Conservation (phyloP, 352 stramenopile genomes). For the Phytophthora pinifolia region DNA sequence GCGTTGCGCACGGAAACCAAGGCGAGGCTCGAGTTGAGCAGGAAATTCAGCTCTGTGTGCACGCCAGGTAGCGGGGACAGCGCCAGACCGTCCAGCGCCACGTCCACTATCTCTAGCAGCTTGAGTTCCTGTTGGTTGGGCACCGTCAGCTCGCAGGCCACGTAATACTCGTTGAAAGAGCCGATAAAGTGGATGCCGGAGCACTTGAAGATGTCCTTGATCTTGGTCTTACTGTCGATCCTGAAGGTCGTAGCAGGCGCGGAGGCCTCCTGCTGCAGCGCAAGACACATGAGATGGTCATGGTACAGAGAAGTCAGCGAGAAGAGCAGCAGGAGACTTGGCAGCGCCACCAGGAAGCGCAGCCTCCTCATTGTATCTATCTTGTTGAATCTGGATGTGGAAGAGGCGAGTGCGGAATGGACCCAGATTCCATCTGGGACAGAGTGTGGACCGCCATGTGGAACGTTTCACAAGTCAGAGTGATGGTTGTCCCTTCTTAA, state of each 20-base stretch:
- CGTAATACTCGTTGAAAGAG: conserved; percentile 85
- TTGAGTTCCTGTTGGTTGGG: conserved; percentile 30
- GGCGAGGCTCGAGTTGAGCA: conserved; percentile 34
- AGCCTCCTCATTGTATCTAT: conserved; percentile 22
- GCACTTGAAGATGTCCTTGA: conserved; percentile 70
- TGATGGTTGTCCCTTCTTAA: conserved; percentile 29
- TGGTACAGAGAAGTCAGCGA: not conserved
- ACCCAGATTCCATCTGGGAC: not conserved
- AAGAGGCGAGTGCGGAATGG: conserved; percentile 3
- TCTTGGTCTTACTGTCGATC: conserved; percentile 53
- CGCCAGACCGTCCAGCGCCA: conserved; percentile 39
- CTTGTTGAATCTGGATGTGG: conserved; percentile 8
- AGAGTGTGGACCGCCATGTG: conserved; percentile 8
- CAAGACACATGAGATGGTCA: conserved; percentile 3
- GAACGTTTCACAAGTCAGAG: conserved; percentile 11
- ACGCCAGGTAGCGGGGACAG: conserved; percentile 40
- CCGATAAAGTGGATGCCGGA: conserved; percentile 64
- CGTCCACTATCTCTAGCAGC: conserved; percentile 46
- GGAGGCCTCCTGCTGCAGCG: not conserved
- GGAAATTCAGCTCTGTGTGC: conserved; percentile 55
- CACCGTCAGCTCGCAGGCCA: conserved; percentile 56
- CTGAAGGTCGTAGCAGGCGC: conserved; percentile 33
- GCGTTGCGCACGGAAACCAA: conserved; percentile 51
- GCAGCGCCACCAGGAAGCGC: conserved; percentile 6
- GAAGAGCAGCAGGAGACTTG: conserved; percentile 4